These are phyloP conservation scores for Auricularia auricula-judae DNA, from an alignment of 768 basidiomycete species.

Conservation along the genomic window DNA sequence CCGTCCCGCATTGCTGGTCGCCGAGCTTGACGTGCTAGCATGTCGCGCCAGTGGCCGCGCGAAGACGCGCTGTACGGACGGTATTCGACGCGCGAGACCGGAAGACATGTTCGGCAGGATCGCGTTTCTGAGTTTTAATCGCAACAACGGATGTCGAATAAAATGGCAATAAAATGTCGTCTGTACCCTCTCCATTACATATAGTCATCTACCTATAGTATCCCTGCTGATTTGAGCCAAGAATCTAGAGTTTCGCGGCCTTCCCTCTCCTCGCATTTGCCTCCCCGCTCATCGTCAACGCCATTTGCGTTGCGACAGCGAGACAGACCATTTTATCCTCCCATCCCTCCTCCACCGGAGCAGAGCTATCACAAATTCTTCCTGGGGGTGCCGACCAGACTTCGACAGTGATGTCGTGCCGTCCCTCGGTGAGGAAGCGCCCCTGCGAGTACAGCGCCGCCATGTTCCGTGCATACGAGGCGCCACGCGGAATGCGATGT, in stretches of 20 bases:
- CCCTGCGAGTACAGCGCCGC: constrained; percentile 46
- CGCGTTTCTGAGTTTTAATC: no score
- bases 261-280: no score
- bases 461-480: constrained; percentile 35
- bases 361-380: neutral
- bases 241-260: no score
- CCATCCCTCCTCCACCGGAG: constrained; percentile 25
- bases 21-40: neutral
- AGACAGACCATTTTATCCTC: constrained; percentile 54
- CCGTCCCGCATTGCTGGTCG: neutral
- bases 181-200: no score
- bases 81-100: neutral
- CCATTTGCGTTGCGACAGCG: constrained; percentile 41
- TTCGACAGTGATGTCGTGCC: constrained; percentile 50
- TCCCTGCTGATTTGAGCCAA: no score
- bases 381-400: constrained; percentile 55
- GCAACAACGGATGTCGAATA: no score
- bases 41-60: neutral
- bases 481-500: constrained; percentile 38
- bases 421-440: constrained; percentile 39
- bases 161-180: no score
- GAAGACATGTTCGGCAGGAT: no score
- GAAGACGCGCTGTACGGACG: neutral
- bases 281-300: no score
- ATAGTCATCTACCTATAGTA: no score